Evolutionary conservation across 768 basidiomycete species (phyloP), one percentile per base, ranked within the genome.

Genomic region (Lentinula detonsa): DNA sequence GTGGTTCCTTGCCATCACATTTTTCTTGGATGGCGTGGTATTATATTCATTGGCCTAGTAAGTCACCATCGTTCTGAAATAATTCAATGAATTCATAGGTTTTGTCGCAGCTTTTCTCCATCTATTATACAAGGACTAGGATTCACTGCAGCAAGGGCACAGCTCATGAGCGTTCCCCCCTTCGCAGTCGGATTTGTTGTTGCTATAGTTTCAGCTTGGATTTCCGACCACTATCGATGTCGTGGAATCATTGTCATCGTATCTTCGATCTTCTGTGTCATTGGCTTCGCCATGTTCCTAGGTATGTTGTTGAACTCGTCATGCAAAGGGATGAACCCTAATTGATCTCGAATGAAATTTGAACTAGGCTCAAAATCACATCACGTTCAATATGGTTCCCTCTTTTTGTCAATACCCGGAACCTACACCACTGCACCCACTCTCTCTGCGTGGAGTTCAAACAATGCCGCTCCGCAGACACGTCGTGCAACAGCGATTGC

Each of bases 51-150:
- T 82, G 15, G 82, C 80, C 33, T 81, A 81, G 82, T 83, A 66
- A 64, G 77, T 73, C 39, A 5, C 39, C 57, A 43, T 33, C 45
- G 53, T 28, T 51, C 37, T 61, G 39, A 21, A n/a, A 28, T 55
- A n/a, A 48, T 23, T 34, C 46, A 6, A 39, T 1, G 33, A 48
- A 18, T 50, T 60, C 31, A 51, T 40, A 45, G 54, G 34, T 21
- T 45, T 18, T 23, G 28, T 15, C 54, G 16, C 51, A 84, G 89
- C 65, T 91, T 93, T 71, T 75, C 84, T 7, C 90, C 90, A 5
- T 85, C 86, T 3, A 89, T 93, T 70, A 82, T 92, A 5, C 75
- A 81, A 34, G 75, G 76, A 16, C 77, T 88, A 2, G 86, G 86
- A 18, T 87, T 80, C 68, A 77, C 76, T 2, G 76, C 79, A 0